A percentile compares a stretch with the other conserved stretches of the same genome.
phyloP scores from a whole-genome alignment of 768 basidiomycete species.

The Termitomyces sp. region DNA sequence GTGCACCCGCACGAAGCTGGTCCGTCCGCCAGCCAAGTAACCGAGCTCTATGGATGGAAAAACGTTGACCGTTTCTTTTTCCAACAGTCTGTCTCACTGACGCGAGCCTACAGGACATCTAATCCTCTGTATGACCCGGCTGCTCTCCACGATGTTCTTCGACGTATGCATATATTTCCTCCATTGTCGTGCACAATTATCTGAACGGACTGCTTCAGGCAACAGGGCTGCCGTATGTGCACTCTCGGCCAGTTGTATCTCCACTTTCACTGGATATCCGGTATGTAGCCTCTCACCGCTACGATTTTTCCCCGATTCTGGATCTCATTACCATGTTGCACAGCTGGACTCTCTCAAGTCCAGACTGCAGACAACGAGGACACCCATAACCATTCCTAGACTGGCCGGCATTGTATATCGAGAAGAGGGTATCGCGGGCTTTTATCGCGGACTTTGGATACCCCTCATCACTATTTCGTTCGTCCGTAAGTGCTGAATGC shows the following conservation, averaged over 20 bases:
- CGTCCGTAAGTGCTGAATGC: conserved; percentile 67
- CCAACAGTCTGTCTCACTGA: conserved; percentile 17
- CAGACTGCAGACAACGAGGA: conserved; percentile 82
- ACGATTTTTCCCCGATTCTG: background rate
- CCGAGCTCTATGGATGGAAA: conserved; percentile 78
- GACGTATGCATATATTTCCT: conserved; percentile 45
- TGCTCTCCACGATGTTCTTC: conserved; percentile 62
- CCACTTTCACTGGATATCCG: conserved; percentile 91
- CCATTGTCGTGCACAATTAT: conserved; percentile 6
- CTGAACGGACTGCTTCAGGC: conserved; percentile 39
- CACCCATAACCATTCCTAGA: conserved; percentile 67
- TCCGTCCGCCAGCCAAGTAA: conserved; percentile 62
- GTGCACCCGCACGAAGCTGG: conserved; percentile 75
- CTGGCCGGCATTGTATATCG: conserved; percentile 73
- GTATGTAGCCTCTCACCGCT: conserved; percentile 40
- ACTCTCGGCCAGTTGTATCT: conserved; percentile 87
- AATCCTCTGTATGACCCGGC: conserved; percentile 63
- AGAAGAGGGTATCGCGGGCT: conserved; percentile 86
- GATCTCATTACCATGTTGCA: conserved; percentile 3
- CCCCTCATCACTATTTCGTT: conserved; percentile 95
- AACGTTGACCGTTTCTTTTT: conserved; percentile 35
- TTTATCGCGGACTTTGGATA: conserved; percentile 89
- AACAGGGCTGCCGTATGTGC: conserved; percentile 91
- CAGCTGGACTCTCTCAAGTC: conserved; percentile 95
- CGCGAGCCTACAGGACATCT: conserved; percentile 43